Evolutionary conservation across 2,329 filamentous ascomycete species (phyloP).

Genomic region (Teratosphaeriaceae sp.): DNA sequence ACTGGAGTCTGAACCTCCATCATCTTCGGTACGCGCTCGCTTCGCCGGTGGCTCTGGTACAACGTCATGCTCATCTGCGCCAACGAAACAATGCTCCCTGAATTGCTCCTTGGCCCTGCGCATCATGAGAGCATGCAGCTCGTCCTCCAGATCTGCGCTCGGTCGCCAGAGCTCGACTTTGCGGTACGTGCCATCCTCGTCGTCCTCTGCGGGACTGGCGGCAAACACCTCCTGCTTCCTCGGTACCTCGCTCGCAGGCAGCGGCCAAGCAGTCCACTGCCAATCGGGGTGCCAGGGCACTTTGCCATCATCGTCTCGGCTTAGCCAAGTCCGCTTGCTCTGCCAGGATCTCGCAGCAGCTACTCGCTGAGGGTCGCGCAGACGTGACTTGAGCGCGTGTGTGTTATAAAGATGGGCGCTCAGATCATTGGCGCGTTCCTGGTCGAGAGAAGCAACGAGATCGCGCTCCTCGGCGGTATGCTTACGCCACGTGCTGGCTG

Average conservation of each 20-base stretch:
- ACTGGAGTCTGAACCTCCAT: conserved; percentile 5
- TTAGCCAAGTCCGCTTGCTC: conserved; percentile 36
- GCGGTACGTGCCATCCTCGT: conserved; percentile 11
- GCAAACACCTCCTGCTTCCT: conserved; percentile 46
- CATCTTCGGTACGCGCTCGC: neutral
- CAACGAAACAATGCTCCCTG: conserved; percentile 1
- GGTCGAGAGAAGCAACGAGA: conserved; percentile 57
- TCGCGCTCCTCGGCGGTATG: conserved; percentile 57
- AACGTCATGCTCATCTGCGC: neutral
- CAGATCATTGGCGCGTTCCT: conserved; percentile 59
- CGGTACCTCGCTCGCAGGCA: conserved; percentile 57
- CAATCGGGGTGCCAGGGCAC: conserved; percentile 42
- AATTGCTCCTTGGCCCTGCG: conserved; percentile 57
- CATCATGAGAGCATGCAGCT: conserved; percentile 60
- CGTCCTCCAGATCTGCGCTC: conserved; percentile 61
- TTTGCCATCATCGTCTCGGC: conserved; percentile 25
- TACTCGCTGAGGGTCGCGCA: conserved; percentile 11
- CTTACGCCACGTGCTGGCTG: conserved; percentile 58
- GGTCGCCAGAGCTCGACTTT: conserved; percentile 35
- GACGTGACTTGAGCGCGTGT: conserved; percentile 58
- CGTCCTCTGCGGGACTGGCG: conserved; percentile 20
- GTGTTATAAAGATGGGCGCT: conserved; percentile 73
- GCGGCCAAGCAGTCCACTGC: conserved; percentile 80
- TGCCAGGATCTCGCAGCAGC: conserved; percentile 27
- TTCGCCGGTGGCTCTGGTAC: neutral